Evolutionary conservation across 2,329 filamentous ascomycete genomes (phyloP).

Genomic region (Botrytis fragariae): DNA sequence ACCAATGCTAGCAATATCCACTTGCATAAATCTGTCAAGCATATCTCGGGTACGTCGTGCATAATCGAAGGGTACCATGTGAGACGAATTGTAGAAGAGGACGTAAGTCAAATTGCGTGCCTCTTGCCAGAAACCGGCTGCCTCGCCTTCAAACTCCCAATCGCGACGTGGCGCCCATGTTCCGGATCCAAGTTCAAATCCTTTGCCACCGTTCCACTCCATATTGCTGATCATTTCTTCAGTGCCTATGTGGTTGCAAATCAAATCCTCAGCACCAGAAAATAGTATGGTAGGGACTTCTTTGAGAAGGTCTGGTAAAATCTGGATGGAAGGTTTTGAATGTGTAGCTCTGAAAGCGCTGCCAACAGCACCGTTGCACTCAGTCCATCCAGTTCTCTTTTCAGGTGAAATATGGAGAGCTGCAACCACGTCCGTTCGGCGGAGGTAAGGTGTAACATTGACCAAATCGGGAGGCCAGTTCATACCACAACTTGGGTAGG

Average conservation of each 20-base stretch:
- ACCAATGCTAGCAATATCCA: slow-evolving; percentile 87
- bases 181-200: slow-evolving; percentile 83
- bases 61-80: slow-evolving; percentile 98
- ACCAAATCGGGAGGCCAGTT: slow-evolving; percentile 91
- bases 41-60: slow-evolving; percentile 86
- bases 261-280: slow-evolving; percentile 89
- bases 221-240: slow-evolving; percentile 88
- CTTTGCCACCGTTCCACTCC: slow-evolving; percentile 86
- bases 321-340: slow-evolving; percentile 68
- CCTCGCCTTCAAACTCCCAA: slow-evolving; percentile 89
- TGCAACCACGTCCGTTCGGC: slow-evolving; percentile 70
- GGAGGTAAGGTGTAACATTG: slow-evolving; percentile 78
- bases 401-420: slow-evolving; percentile 81
- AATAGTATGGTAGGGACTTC: slow-evolving; percentile 82
- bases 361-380: slow-evolving; percentile 81
- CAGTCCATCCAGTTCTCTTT: slow-evolving; percentile 85
- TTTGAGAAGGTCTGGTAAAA: slow-evolving; percentile 76
- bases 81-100: slow-evolving; percentile 89
- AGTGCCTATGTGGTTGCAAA: slow-evolving; percentile 95
- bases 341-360: slow-evolving; percentile 66
- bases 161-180: slow-evolving; percentile 88
- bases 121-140: slow-evolving; percentile 89
- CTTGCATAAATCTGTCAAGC: slow-evolving; percentile 93
- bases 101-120: slow-evolving; percentile 95
- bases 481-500: slow-evolving; percentile 85